Conservation (phyloP, 2,329 filamentous ascomycete species). For the Pochonia chlamydosporia region DNA sequence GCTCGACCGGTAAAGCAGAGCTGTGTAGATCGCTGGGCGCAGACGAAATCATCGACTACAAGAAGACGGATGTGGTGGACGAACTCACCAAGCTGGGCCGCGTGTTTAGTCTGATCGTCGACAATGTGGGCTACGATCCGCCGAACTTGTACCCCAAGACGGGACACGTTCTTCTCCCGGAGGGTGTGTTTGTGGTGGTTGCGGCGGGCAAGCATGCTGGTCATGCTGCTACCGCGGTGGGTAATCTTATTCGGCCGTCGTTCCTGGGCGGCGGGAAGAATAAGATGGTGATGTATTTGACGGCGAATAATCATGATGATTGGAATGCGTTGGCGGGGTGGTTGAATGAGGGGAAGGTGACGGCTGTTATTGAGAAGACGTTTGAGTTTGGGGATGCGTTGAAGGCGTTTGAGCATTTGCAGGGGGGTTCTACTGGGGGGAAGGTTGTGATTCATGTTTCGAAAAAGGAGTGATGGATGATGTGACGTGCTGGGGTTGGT, state of each 20-base stretch:
- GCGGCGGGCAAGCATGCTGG: slow-evolving; percentile 30
- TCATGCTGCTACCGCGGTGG: slow-evolving; percentile 17
- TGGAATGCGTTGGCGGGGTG: slow-evolving; percentile 45
- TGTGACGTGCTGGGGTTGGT: no score
- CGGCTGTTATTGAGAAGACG: slow-evolving; percentile 46
- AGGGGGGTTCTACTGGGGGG: slow-evolving; percentile 51
- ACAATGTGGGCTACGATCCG: slow-evolving; percentile 50
- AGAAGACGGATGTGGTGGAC: slow-evolving; percentile 39
- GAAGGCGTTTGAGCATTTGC: slow-evolving; percentile 53
- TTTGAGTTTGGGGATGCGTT: slow-evolving; percentile 51
- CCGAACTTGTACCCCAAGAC: slow-evolving; percentile 46
- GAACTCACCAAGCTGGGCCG: slow-evolving; percentile 39
- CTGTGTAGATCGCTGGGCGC: slow-evolving; percentile 55
- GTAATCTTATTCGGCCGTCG: slow-evolving; percentile 21
- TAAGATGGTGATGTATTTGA: slow-evolving; percentile 33
- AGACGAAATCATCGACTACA: slow-evolving; percentile 61
- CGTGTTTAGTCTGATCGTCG: slow-evolving; percentile 47
- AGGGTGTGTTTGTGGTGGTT: slow-evolving; percentile 46
- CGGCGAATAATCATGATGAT: slow-evolving; percentile 36
- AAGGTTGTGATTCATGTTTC: slow-evolving; percentile 31
- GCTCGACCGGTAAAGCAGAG: slow-evolving; percentile 52
- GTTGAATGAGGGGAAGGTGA: slow-evolving; percentile 53
- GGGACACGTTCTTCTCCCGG: slow-evolving; percentile 41
- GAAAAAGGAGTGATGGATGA: not conserved
- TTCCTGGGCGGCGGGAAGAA: slow-evolving; percentile 35